phyloP scores from a whole-genome alignment of 2,329 filamentous ascomycete species.

The Atkinsonella texensis region DNA sequence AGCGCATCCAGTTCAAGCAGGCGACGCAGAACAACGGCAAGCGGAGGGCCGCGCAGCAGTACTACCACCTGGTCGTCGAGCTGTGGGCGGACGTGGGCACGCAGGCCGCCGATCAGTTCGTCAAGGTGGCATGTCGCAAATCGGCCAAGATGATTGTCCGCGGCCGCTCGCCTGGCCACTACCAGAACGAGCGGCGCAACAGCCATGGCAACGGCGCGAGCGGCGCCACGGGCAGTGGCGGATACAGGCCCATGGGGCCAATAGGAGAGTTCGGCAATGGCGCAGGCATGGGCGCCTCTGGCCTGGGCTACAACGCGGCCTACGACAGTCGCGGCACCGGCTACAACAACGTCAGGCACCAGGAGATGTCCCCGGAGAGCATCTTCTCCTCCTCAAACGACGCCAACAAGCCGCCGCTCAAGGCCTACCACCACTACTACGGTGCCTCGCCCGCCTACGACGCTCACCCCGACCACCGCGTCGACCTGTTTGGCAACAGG shows the following conservation, averaged over 20 bases:
- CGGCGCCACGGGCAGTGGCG: slow-evolving; percentile 51
- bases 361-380: slow-evolving; percentile 38
- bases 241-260: slow-evolving; percentile 16
- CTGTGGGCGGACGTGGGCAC: slow-evolving; percentile 58
- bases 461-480: slow-evolving; percentile 28
- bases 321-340: slow-evolving; percentile 19
- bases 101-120: slow-evolving; percentile 39
- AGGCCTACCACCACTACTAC: slow-evolving; percentile 45
- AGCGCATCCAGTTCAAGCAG: slow-evolving; percentile 89
- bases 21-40: slow-evolving; percentile 93
- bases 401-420: slow-evolving; percentile 34
- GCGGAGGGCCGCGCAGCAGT: slow-evolving; percentile 78
- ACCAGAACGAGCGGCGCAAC: slow-evolving; percentile 57
- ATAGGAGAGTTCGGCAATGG: slow-evolving; percentile 18
- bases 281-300: slow-evolving; percentile 25
- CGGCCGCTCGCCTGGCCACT: slow-evolving; percentile 70
- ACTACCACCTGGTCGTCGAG: slow-evolving; percentile 83
- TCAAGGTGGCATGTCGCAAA: slow-evolving; percentile 60
- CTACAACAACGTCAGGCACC: slow-evolving; percentile 33
- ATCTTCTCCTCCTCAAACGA: slow-evolving; percentile 37
- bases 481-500: slow-evolving; percentile 38
- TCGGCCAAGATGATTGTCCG: slow-evolving; percentile 81
- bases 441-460: slow-evolving; percentile 39
- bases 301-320: slow-evolving; percentile 13
- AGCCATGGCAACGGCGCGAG: slow-evolving; percentile 57